Conservation (phyloP, 805 yeast genomes). For the Metschnikowia borealis region DNA sequence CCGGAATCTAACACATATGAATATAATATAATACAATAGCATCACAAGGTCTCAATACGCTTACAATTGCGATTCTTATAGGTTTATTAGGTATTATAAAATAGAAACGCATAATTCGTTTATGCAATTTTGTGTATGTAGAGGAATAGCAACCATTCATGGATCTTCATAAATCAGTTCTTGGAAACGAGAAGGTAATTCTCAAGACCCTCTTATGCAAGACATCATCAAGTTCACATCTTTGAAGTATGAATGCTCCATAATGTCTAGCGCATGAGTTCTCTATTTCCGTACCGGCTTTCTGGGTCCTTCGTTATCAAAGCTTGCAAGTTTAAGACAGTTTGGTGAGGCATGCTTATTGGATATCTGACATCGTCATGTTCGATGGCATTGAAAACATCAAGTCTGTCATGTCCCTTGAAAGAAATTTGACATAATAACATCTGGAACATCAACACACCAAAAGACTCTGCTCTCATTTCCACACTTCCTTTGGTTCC, state of each 20-base stretch:
- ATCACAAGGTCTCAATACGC: too few species aligned
- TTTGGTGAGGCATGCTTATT: slow-evolving; percentile 94
- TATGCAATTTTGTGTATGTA: too few species aligned
- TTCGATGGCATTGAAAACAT: slow-evolving; percentile 91
- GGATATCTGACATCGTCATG: slow-evolving; percentile 97
- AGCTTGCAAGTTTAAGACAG: slow-evolving; percentile 90
- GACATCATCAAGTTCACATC: slow-evolving; percentile 86
- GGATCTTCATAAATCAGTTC: too few species aligned
- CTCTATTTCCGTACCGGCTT: slow-evolving; percentile 80
- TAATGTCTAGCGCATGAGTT: slow-evolving; percentile 86
- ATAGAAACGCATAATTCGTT: too few species aligned
- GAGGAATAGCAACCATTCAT: too few species aligned
- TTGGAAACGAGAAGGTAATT: too few species aligned
- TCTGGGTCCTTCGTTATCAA: slow-evolving; percentile 85
- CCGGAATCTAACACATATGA: too few species aligned
- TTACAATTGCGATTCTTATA: too few species aligned
- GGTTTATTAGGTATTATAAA: too few species aligned
- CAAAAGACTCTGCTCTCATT: slow-evolving; percentile 44
- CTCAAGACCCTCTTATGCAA: slow-evolving; percentile 62
- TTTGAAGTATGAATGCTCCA: slow-evolving; percentile 91
- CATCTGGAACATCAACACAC: slow-evolving; percentile 95
- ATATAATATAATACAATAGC: too few species aligned
- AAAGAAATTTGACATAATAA: slow-evolving; percentile 93
- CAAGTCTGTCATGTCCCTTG: slow-evolving; percentile 96
- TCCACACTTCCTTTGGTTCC: background rate